Evolutionary conservation across 192 early-diverging fungal genomes (phyloP).

Genomic region (Backusella parvicylindrica): DNA sequence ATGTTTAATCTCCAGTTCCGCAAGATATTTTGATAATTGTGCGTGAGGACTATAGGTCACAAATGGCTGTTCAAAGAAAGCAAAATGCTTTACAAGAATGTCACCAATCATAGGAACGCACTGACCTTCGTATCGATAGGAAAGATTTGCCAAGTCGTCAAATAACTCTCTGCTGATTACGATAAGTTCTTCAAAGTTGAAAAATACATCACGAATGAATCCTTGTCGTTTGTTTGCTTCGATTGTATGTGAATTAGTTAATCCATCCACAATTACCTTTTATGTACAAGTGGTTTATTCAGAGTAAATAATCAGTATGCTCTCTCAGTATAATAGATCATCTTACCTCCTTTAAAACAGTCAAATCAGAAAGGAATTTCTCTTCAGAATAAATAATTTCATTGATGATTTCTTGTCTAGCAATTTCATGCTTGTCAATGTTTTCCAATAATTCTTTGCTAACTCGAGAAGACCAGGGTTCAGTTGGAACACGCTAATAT

Average conservation of each 20-base stretch:
- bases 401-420: conserved; percentile 93
- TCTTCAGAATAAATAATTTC: conserved; percentile 90
- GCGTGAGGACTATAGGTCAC: conserved; percentile 83
- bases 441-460: conserved; percentile 68
- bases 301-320: neutral
- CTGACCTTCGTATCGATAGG: conserved; percentile 50
- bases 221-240: conserved; percentile 47
- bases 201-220: conserved; percentile 80
- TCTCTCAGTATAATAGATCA: neutral
- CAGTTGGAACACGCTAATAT: conserved; percentile 8
- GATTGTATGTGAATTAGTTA: conserved; percentile 5
- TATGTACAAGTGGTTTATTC: neutral
- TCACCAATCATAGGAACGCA: conserved; percentile 78
- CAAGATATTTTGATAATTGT: conserved; percentile 72
- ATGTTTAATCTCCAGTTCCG: conserved; percentile 69
- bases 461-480: conserved; percentile 74
- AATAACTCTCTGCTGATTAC: conserved; percentile 55
- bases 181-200: conserved; percentile 45
- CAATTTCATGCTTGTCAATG: conserved; percentile 68
- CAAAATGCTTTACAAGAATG: conserved; percentile 70
- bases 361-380: conserved; percentile 88
- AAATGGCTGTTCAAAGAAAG: conserved; percentile 68
- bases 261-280: conserved; percentile 14
- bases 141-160: conserved; percentile 51
- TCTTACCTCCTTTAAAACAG: conserved; percentile 74